Evolutionary conservation across 768 basidiomycete species (phyloP).

Genomic region (Tremella fuciformis): DNA sequence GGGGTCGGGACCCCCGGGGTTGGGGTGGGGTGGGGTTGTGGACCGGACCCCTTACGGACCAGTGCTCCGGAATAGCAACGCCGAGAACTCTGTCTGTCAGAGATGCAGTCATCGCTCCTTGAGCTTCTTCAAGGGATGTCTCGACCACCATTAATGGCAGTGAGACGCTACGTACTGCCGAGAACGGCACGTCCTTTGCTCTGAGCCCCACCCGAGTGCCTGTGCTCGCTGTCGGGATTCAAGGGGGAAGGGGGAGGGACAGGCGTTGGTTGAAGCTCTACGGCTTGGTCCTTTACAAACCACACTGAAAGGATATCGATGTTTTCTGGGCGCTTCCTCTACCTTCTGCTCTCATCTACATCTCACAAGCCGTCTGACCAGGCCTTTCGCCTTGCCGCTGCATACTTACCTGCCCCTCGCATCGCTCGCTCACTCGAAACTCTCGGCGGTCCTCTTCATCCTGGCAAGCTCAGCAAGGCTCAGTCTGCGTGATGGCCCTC

Average conservation of each 20-base stretch:
- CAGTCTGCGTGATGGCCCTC: constrained; percentile 26
- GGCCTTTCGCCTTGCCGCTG: neutral
- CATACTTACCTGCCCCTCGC: neutral
- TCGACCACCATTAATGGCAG: neutral
- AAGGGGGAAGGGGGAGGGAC: too few species aligned
- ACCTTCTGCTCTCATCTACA: constrained; percentile 5
- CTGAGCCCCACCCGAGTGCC: constrained; percentile 1
- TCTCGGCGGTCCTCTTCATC: neutral
- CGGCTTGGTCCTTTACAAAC: neutral
- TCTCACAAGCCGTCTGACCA: neutral
- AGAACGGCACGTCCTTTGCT: neutral
- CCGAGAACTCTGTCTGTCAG: too few species aligned
- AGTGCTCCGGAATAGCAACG: neutral
- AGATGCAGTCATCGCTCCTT: too few species aligned
- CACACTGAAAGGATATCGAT: too few species aligned
- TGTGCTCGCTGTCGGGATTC: too few species aligned
- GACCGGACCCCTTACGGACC: constrained; percentile 3
- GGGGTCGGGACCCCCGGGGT: too few species aligned
- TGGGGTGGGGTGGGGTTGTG: neutral
- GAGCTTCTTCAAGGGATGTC: neutral
- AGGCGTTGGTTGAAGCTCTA: neutral
- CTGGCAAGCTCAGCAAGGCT: neutral
- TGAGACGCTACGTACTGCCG: neutral
- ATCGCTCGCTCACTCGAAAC: neutral
- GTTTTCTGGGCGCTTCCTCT: neutral